Base-by-base conservation (phyloP, 192 early-diverging fungal species). In the Backusella parvicylindrica region DNA sequence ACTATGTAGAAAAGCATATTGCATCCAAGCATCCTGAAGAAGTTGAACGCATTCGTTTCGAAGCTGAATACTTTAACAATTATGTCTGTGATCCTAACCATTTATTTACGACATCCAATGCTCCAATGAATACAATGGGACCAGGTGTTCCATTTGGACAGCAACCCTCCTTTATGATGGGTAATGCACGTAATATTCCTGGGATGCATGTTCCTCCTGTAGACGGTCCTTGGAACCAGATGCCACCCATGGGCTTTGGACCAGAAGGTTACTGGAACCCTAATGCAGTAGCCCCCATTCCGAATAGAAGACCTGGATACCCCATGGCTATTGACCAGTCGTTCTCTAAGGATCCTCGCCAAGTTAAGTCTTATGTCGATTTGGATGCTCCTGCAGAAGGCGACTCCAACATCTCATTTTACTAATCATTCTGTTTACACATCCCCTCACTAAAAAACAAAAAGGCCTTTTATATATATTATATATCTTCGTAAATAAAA, bases 1-100 rank as follows among this genome's bases (percentile, higher is more conserved):
- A 93, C 71, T 99, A 95, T 91, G 95, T 98, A 30, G 88, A 88
- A 82, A 99, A 99, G 82, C 98, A 99, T 75, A 93, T 99, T 79
- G 79, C 86, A 74, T 88, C 87, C 68, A 99, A 99, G 83, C 98
- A 99, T 79, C 85, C 91, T 9, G 91, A 92, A 31, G 85, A 89
- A 74, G 72, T 93, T 65, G 90, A 90, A 56, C 75, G 77, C 41
- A 72, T 91, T 33, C 85, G 86, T 75, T 80, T 84, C 36, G 94
- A 97, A 81, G 83, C 92, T 21, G 84, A 82, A 7, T 93, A 91
- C 68, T 96, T 93, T 77, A 97, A 99, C 84, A 93, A 90, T 79
- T 98, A 93, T 84, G 92, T 96, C 26, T 77, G 88, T 73, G 96
- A 99, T 77, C 90, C 92, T 2, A 95, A 93, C 73, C 94, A 95